phyloP scores from a whole-genome alignment of 2,329 filamentous ascomycete genomes.

The Helotiales sp. region DNA sequence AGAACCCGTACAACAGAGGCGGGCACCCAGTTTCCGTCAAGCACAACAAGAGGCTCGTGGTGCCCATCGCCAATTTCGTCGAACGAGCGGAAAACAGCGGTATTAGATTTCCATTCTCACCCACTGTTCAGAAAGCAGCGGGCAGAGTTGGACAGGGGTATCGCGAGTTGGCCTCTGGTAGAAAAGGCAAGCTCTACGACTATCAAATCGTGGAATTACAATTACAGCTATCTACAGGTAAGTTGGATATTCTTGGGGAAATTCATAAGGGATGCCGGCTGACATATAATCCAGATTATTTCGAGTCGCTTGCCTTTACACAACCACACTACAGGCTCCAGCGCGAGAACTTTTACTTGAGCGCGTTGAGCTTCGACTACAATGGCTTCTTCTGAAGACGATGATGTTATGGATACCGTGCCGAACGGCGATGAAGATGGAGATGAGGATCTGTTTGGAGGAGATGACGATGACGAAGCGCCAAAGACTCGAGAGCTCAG shows the following conservation, averaged over 20 bases:
- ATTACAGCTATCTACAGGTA: background rate
- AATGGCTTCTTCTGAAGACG: conserved; percentile 31
- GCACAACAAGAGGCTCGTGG: too few relatives aligned
- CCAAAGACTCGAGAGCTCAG: conserved; percentile 44
- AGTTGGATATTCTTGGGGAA: background rate
- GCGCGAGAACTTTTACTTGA: background rate
- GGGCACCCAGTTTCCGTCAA: too few relatives aligned
- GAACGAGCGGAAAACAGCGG: too few relatives aligned
- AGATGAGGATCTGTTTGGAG: conserved; percentile 61
- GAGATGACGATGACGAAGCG: conserved; percentile 46
- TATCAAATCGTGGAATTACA: too few relatives aligned
- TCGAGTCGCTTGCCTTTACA: background rate
- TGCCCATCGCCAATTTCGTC: too few relatives aligned
- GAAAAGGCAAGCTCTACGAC: too few relatives aligned
- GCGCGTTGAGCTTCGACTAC: background rate
- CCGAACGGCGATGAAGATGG: conserved; percentile 45
- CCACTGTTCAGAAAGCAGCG: too few relatives aligned
- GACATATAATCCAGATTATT: background rate
- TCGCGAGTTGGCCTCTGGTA: background rate
- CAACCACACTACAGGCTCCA: background rate
- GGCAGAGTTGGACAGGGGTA: background rate
- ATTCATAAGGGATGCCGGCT: background rate
- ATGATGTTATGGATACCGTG: conserved; percentile 38
- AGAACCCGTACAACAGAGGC: too few relatives aligned
- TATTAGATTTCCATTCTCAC: too few relatives aligned